These are phyloP conservation scores for Gremmenia infestans DNA, from an alignment of 2,329 filamentous ascomycete genomes.

Conservation along the genomic window DNA sequence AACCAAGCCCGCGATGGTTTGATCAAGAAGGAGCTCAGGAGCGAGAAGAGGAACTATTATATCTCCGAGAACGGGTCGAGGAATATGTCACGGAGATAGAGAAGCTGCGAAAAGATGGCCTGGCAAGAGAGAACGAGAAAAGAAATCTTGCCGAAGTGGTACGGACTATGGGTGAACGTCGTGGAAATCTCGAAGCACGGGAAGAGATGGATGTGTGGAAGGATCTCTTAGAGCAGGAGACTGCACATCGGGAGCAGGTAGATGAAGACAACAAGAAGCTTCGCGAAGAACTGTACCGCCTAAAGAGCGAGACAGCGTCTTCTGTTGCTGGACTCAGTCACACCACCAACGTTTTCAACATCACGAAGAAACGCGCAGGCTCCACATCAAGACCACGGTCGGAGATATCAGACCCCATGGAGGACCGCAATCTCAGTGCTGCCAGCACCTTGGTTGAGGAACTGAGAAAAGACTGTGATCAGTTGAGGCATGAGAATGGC, in stretches of 20 bases:
- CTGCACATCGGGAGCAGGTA: constrained; percentile 78
- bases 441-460: constrained; percentile 73
- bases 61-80: constrained; percentile 79
- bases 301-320: constrained; percentile 53
- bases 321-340: constrained; percentile 42
- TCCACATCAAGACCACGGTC: constrained; percentile 45
- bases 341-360: constrained; percentile 63
- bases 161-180: constrained; percentile 53
- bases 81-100: constrained; percentile 81
- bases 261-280: constrained; percentile 84
- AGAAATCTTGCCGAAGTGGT: constrained; percentile 80
- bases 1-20: constrained; percentile 47
- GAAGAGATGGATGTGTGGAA: constrained; percentile 85
- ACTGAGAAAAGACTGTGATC: constrained; percentile 60
- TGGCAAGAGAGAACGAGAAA: constrained; percentile 79
- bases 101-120: constrained; percentile 69
- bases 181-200: constrained; percentile 43
- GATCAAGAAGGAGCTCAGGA: constrained; percentile 58
- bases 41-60: constrained; percentile 80
- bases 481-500: constrained; percentile 85
- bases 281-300: constrained; percentile 74
- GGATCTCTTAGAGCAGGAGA: constrained; percentile 89
- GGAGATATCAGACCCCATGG: constrained; percentile 38
- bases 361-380: constrained; percentile 48
- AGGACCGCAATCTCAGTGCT: constrained; percentile 50